Percentiles rank a stretch among this genome's conserved stretches.
Conservation (phyloP, 2,329 filamentous ascomycete species). For the Ceratocystis albifundus region DNA sequence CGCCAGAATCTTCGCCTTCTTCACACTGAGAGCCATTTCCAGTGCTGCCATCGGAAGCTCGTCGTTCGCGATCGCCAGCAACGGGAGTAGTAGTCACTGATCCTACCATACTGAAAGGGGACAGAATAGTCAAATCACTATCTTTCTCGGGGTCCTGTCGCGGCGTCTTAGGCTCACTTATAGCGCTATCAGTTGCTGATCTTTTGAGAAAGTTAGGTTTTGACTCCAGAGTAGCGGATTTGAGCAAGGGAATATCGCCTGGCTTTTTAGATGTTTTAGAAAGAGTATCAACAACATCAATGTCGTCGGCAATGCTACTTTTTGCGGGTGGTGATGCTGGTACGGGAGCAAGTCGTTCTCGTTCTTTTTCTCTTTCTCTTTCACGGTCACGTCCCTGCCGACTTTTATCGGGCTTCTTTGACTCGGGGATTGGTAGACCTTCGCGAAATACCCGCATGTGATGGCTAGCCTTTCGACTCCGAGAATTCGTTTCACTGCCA, state of each 20-base stretch:
- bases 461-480: constrained; percentile 57
- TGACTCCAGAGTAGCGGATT: neutral
- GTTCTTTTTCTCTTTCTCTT: constrained; percentile 17
- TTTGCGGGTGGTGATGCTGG: constrained; percentile 16
- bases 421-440: constrained; percentile 47
- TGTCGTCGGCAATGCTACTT: neutral
- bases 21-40: constrained; percentile 28
- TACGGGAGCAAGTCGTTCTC: constrained; percentile 11
- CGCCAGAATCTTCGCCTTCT: constrained; percentile 53
- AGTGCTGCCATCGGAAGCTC: constrained; percentile 33
- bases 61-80: constrained; percentile 25
- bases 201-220: neutral
- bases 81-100: constrained; percentile 17
- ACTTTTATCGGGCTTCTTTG: constrained; percentile 39
- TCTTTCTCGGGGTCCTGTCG: constrained; percentile 16
- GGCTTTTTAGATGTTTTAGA: constrained; percentile 18
- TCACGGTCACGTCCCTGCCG: constrained; percentile 16
- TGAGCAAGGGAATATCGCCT: constrained; percentile 8
- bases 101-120: constrained; percentile 21
- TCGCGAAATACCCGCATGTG: constrained; percentile 57
- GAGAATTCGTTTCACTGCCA: constrained; percentile 48
- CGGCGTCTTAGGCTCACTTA: constrained; percentile 8
- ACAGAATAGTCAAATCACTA: constrained; percentile 14
- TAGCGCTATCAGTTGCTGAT: neutral
- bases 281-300: neutral